Percentiles rank a stretch among this genome's conserved stretches.
These are phyloP conservation scores for Colletotrichum tropicale DNA, from an alignment of 2,329 filamentous ascomycete genomes.

Conservation along the genomic window DNA sequence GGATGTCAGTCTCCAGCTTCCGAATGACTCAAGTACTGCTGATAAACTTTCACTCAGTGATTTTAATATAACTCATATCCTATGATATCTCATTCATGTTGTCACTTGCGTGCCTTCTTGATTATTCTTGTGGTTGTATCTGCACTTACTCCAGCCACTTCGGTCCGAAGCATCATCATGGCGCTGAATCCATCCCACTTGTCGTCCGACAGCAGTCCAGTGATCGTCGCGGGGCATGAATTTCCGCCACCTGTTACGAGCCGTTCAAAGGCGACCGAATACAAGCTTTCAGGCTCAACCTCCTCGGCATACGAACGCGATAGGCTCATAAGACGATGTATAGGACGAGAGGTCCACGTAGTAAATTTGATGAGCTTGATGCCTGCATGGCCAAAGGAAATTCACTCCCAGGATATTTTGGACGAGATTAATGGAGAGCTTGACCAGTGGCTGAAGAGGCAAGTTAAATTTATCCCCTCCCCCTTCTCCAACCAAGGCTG, in stretches of 20 bases:
- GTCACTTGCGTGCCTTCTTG: fast-evolving
- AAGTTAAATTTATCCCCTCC: background rate
- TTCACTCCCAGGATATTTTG: background rate
- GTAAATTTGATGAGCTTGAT: background rate
- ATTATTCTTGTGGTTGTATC: background rate
- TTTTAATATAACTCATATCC: background rate
- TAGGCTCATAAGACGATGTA: background rate
- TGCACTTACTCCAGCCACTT: background rate
- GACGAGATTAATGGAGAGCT: background rate
- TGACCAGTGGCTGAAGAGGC: background rate
- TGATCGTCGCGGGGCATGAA: background rate
- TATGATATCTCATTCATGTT: background rate
- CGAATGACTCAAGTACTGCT: background rate
- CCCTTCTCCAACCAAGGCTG: background rate
- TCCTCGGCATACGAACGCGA: background rate
- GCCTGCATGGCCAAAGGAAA: background rate
- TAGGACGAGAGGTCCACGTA: background rate
- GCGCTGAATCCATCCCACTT: background rate
- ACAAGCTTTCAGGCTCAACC: background rate
- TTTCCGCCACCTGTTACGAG: background rate
- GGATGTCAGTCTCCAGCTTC: background rate
- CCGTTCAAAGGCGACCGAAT: background rate
- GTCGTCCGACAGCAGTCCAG: background rate
- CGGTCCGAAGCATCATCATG: background rate
- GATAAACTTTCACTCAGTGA: background rate